phyloP scores from a whole-genome alignment of 2,329 filamentous ascomycete genomes.

The Microdochium bolleyi region DNA sequence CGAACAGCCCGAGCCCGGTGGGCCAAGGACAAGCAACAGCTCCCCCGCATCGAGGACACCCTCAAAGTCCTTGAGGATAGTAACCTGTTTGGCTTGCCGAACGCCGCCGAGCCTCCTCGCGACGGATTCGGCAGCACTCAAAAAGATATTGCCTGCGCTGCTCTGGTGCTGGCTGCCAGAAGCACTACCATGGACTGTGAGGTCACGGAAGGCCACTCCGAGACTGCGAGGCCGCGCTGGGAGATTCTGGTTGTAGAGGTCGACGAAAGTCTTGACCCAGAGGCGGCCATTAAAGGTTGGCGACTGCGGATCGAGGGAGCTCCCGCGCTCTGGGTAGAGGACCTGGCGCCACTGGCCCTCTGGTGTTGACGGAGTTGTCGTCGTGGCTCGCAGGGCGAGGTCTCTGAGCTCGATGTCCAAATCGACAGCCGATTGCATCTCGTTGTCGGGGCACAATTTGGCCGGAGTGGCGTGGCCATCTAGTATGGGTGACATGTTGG shows the following conservation, averaged over 20 bases:
- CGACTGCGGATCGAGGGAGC: background rate
- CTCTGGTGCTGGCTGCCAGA: background rate
- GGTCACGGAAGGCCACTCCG: background rate
- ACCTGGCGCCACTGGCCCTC: background rate
- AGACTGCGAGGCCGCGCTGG: background rate
- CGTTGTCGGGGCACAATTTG: background rate
- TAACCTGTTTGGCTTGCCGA: constrained; percentile 19
- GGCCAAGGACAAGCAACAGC: constrained; percentile 47
- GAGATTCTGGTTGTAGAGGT: background rate
- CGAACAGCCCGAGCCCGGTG: constrained; percentile 10
- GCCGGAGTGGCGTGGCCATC: background rate
- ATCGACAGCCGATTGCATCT: background rate
- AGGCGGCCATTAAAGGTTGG: background rate
- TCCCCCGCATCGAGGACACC: constrained; percentile 42
- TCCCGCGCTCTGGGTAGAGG: background rate
- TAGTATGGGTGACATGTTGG: background rate
- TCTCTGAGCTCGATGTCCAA: background rate
- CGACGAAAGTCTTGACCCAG: background rate
- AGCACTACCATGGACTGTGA: background rate
- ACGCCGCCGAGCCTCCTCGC: constrained; percentile 24
- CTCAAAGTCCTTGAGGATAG: constrained; percentile 40
- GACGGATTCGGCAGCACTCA: constrained; percentile 13
- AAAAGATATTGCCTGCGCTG: constrained; percentile 6
- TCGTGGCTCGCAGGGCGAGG: background rate
- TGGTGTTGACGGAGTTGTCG: background rate